Percentiles rank a stretch among this genome's conserved stretches.
phyloP scores from a whole-genome alignment of 495 filamentous ascomycete species.

The Usnea hakonensis region DNA sequence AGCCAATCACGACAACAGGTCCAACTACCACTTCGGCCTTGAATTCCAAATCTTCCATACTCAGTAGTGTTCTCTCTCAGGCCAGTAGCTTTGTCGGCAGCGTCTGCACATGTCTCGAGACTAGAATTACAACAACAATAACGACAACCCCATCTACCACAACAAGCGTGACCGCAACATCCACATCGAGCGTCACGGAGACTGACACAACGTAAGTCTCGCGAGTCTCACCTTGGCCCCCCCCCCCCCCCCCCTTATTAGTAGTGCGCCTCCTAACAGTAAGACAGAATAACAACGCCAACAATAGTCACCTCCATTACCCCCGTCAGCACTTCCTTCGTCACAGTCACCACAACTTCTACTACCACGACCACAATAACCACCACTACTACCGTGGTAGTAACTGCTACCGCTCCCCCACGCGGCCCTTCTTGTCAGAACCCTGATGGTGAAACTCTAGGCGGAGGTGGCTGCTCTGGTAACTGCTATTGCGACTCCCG shows the following conservation, averaged over 20 bases:
- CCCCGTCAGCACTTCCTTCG: background rate
- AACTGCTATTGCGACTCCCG: slow-evolving; percentile 1
- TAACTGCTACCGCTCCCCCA: background rate
- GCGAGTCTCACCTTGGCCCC: background rate
- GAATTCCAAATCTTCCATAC: background rate
- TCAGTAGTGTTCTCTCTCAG: background rate
- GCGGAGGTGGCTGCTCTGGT: background rate
- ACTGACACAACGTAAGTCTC: slow-evolving; percentile 1
- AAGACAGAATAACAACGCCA: background rate
- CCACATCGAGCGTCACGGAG: background rate
- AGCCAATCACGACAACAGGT: background rate
- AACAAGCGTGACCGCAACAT: background rate
- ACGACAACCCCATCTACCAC: background rate
- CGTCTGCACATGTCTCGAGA: slow-evolving; percentile 6
- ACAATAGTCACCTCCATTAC: background rate
- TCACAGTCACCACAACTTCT: slow-evolving; percentile 1
- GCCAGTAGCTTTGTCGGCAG: slow-evolving; percentile 6
- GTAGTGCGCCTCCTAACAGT: background rate
- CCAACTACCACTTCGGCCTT: background rate
- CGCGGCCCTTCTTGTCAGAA: background rate
- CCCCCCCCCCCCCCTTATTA: background rate
- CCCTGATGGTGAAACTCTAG: background rate
- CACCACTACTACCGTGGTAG: background rate
- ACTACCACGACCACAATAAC: slow-evolving; percentile 7
- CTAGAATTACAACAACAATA: background rate